phyloP scores from a whole-genome alignment of 305 asterid genomes.

The Fraxinus dipetala region DNA sequence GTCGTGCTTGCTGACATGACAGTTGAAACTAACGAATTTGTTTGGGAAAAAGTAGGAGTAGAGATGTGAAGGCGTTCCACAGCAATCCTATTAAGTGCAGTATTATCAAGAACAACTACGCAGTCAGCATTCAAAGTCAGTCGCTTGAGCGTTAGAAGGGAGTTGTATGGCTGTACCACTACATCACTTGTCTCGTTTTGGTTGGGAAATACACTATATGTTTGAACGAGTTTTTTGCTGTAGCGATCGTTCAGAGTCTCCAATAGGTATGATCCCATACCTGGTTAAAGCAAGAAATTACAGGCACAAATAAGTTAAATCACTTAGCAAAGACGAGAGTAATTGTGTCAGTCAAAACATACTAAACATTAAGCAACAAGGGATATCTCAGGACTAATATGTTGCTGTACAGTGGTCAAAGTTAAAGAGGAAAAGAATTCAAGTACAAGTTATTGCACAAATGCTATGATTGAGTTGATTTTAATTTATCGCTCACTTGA shows the following conservation, averaged over 20 bases:
- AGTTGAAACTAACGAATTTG: constrained; percentile 95
- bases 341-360: not conserved
- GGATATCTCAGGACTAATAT: not conserved
- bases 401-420: constrained; percentile 7
- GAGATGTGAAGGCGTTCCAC: constrained; percentile 94
- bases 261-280: constrained; percentile 97
- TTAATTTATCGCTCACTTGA: constrained; percentile 1
- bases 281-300: constrained; percentile 40
- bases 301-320: constrained; percentile 17
- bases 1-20: constrained; percentile 99
- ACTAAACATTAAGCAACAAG: not conserved
- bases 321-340: constrained; percentile 7
- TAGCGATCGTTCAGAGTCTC: constrained; percentile 95
- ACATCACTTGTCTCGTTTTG: constrained; percentile 98
- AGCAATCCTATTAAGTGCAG: constrained; percentile 93
- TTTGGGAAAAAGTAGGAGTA: constrained; percentile 92
- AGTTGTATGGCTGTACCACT: constrained; percentile 97
- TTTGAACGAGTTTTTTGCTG: constrained; percentile 97
- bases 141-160: constrained; percentile 91
- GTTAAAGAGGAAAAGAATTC: not conserved
- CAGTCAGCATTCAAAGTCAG: constrained; percentile 93
- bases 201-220: constrained; percentile 96
- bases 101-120: constrained; percentile 98
- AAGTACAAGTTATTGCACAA: not conserved
- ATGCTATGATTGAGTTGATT: not conserved